Evolutionary conservation across 352 stramenopile genomes (phyloP), one percentile per base, ranked within the genome.

Genomic region (Peronospora destructor): DNA sequence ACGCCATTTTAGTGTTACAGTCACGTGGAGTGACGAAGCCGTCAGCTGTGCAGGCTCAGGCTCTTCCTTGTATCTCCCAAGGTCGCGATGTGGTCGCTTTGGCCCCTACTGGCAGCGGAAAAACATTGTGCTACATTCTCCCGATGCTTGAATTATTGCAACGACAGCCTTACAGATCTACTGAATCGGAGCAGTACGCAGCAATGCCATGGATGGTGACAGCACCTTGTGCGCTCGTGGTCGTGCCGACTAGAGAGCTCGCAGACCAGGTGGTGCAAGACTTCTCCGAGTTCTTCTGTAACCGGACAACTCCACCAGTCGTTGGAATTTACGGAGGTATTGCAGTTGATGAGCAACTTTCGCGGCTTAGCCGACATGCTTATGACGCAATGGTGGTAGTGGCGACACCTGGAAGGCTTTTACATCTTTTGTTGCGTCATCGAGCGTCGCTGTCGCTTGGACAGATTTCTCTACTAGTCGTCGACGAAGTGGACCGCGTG

Each of bases 401-500:
- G 6, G 70, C 76, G 2, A 88, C 76, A 5, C 74, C 76, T 3
- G 76, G 76, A 17, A 65, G 76, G 12, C 52, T 88, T 35, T 44
- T 82, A 76, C 53, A 88, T 59, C 26, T 85, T 19, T 7, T 77
- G 1, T 34, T 71, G 44, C 12, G 53, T 47, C 39, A 53, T 68
- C 37, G 12, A 34, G 33, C 41, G 11, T 29, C 34, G 10, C 28
- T 82, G 7, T 66, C 66, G 13, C 58, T 68, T 65, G 17, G 35
- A 52, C 26, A 21, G 32, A 23, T 61, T 75, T 68, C 42, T 46
- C 72, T 72, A 62, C 43, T 87, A 84, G 53, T 91, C 85, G 14
- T 99, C 5, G 96, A 99, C 59, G 97, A 99, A 61, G 95, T 94
- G 3, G 97, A 99, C 64, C 84, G 95, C 37, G 77, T 99, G 43